A percentile compares a stretch with the other conserved stretches of the same genome.
phyloP scores from a whole-genome alignment of 768 basidiomycete species.

The Infundibulicybe gibba region DNA sequence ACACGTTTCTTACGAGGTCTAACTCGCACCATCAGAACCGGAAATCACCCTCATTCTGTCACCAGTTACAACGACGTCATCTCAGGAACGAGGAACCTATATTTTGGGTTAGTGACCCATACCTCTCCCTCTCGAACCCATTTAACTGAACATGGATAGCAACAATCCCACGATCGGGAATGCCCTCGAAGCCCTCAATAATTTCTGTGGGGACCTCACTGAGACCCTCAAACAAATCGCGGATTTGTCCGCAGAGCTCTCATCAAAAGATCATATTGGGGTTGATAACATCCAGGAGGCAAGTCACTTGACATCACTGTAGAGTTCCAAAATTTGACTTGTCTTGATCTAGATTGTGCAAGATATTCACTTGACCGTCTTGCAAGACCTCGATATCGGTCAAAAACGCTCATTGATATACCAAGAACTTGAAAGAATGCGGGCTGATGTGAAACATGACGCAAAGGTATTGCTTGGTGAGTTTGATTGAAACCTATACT shows the following conservation, averaged over 20 bases:
- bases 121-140: background rate
- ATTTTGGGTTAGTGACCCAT: conserved; percentile 46
- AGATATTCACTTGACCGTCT: conserved; percentile 47
- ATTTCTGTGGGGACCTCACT: conserved; percentile 58
- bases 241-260: conserved; percentile 67
- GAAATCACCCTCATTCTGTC: conserved; percentile 73
- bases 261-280: conserved; percentile 65
- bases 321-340: conserved; percentile 1
- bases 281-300: conserved; percentile 74
- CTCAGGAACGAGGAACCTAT: conserved; percentile 45
- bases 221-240: conserved; percentile 62
- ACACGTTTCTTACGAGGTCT: background rate
- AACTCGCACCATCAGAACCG: conserved; percentile 42
- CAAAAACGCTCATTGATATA: conserved; percentile 69
- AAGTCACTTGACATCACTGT: conserved; percentile 9
- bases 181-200: conserved; percentile 61
- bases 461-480: conserved; percentile 56
- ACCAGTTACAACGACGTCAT: conserved; percentile 55
- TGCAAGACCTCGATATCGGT: conserved; percentile 62
- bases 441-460: conserved; percentile 30
- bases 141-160: conserved; percentile 34
- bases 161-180: conserved; percentile 77
- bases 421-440: conserved; percentile 53
- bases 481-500: conserved; percentile 12
- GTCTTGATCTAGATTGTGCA: conserved; percentile 39